Conservation (phyloP, 1,284 basidiomycete species). For the Puccinia hordei region DNA sequence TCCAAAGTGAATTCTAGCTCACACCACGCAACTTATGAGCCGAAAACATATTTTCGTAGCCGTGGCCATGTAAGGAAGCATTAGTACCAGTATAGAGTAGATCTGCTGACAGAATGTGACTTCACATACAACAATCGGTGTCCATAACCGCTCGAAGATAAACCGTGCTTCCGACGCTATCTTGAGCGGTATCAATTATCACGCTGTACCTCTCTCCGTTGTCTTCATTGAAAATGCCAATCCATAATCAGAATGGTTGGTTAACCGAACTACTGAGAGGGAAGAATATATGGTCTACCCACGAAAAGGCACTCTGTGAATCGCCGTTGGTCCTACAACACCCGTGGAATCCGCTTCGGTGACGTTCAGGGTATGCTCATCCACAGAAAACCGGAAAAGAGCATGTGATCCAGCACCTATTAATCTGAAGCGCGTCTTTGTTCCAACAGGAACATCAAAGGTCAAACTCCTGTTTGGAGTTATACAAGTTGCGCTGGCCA, state of each 20-base stretch:
- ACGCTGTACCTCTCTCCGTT: constrained; percentile 46
- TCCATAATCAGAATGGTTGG: not conserved
- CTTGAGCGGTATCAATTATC: constrained; percentile 23
- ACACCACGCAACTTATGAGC: constrained; percentile 21
- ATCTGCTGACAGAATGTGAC: not conserved
- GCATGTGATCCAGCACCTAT: constrained; percentile 63
- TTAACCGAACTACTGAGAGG: not conserved
- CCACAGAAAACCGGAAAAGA: constrained; percentile 55
- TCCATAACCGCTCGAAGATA: constrained; percentile 47
- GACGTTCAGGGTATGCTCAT: constrained; percentile 53
- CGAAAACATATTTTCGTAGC: not conserved
- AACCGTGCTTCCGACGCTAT: constrained; percentile 28
- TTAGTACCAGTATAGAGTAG: not conserved
- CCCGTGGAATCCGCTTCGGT: constrained; percentile 38
- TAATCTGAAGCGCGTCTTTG: constrained; percentile 63
- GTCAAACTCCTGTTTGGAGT: not conserved
- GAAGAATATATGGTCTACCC: not conserved
- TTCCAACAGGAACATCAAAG: not conserved
- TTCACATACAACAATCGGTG: constrained; percentile 46
- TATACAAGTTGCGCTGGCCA: not conserved
- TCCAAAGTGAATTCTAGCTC: not conserved
- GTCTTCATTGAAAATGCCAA: constrained; percentile 9
- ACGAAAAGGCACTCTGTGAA: constrained; percentile 54
- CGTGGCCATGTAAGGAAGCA: not conserved
- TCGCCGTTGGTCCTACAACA: constrained; percentile 22